A percentile compares a stretch with the other conserved stretches of the same genome.
Conservation (phyloP, 2,329 filamentous ascomycete species). For the Beauveria caledonica region DNA sequence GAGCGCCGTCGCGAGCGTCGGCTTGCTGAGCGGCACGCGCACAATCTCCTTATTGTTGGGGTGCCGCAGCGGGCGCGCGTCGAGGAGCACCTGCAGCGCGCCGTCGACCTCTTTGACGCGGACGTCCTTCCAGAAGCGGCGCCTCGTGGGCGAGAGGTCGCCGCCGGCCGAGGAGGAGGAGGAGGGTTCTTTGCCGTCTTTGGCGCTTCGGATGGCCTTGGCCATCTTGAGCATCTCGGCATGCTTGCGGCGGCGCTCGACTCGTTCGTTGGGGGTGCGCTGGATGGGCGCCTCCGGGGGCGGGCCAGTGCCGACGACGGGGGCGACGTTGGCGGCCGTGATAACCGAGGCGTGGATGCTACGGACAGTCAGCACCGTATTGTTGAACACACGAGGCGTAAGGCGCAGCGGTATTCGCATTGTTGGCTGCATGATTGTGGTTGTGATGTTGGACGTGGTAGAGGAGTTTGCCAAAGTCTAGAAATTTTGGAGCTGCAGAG, state of each 20-base stretch:
- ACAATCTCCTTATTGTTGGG: slow-evolving; percentile 64
- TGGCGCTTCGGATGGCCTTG: slow-evolving; percentile 35
- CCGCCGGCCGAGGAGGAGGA: background rate
- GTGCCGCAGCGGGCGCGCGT: slow-evolving; percentile 70
- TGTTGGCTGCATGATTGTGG: slow-evolving; percentile 32
- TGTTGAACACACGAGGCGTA: slow-evolving; percentile 19
- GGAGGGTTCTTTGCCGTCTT: slow-evolving; percentile 20
- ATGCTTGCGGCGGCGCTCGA: slow-evolving; percentile 45
- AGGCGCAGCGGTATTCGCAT: slow-evolving; percentile 31
- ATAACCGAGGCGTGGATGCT: slow-evolving; percentile 26
- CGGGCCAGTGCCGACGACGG: slow-evolving; percentile 49
- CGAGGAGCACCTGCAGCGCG: slow-evolving; percentile 60
- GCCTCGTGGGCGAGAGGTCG: slow-evolving; percentile 37
- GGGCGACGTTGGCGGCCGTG: slow-evolving; percentile 38
- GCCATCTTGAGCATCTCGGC: slow-evolving; percentile 47
- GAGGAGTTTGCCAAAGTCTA: slow-evolving; percentile 1
- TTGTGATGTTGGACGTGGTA: slow-evolving; percentile 9
- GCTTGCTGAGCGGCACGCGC: slow-evolving; percentile 65
- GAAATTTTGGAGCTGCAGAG: slow-evolving; percentile 11
- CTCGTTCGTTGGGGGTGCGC: slow-evolving; percentile 32
- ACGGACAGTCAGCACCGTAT: slow-evolving; percentile 15
- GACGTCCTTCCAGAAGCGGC: slow-evolving; percentile 86
- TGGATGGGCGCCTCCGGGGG: slow-evolving; percentile 47
- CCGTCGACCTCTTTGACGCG: slow-evolving; percentile 56
- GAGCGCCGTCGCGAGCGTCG: slow-evolving; percentile 73